These are phyloP conservation scores for Saccharomycopsis malanga DNA, from an alignment of 805 yeast genomes.

Conservation along the genomic window DNA sequence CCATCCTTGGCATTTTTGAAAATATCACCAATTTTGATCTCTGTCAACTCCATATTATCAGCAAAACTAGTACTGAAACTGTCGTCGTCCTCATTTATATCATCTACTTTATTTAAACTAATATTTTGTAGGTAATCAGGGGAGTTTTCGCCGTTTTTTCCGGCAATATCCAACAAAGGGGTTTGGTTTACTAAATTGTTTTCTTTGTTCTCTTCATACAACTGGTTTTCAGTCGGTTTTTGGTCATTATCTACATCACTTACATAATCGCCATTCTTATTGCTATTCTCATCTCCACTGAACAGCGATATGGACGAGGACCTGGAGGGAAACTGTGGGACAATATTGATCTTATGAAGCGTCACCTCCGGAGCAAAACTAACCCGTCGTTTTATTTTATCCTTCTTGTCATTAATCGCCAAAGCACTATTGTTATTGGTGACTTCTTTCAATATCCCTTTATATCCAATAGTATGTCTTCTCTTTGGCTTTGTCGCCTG, in stretches of 20 bases:
- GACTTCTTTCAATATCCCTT: conserved; percentile 19
- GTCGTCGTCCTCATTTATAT: conserved; percentile 4
- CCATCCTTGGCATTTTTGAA: conserved; percentile 14
- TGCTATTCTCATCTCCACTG: conserved; percentile 3
- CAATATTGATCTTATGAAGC: conserved; percentile 39
- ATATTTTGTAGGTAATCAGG: too few relatives aligned
- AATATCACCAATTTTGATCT: conserved; percentile 14
- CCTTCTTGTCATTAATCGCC: conserved; percentile 7
- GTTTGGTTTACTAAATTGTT: not conserved
- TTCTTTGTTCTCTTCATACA: not conserved
- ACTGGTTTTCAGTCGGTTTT: too few relatives aligned
- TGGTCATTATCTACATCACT: not conserved
- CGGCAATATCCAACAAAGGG: conserved; percentile 13
- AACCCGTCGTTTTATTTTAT: conserved; percentile 41
- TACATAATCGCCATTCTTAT: conserved; percentile 1
- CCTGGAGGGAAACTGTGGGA: conserved; percentile 19
- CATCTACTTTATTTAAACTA: not conserved
- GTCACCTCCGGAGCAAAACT: conserved; percentile 65
- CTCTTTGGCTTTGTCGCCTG: conserved; percentile 8
- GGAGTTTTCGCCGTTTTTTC: not conserved
- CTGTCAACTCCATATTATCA: conserved; percentile 22
- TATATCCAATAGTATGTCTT: conserved; percentile 20
- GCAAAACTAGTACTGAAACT: conserved; percentile 5
- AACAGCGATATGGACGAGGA: conserved; percentile 4
- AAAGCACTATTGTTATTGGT: not conserved